These are phyloP conservation scores for Angophora floribunda DNA, from an alignment of 345 rosid genomes.

Conservation along the genomic window DNA sequence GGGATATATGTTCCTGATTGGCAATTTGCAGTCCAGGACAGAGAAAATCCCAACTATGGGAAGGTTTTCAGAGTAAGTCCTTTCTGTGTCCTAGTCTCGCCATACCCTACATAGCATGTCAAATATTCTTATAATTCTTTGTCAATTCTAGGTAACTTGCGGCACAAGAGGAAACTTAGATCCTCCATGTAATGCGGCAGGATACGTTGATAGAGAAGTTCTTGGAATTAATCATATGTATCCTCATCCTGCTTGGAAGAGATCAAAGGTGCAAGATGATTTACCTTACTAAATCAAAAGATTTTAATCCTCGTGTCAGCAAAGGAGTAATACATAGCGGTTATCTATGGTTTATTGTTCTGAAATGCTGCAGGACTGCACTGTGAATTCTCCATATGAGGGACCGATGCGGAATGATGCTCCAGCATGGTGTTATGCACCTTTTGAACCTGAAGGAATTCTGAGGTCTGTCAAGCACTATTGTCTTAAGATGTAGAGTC, in stretches of 20 bases:
- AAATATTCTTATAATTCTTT: neutral
- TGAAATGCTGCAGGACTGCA: conserved; percentile 59
- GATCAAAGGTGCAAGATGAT: conserved; percentile 51
- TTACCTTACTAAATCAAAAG: neutral
- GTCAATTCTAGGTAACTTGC: conserved; percentile 50
- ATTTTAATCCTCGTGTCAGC: neutral
- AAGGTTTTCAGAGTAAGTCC: conserved; percentile 52
- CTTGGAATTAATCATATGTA: conserved; percentile 75
- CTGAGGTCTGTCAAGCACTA: conserved; percentile 35
- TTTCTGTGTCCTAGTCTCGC: neutral
- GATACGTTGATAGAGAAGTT: conserved; percentile 61
- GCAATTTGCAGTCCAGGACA: conserved; percentile 43
- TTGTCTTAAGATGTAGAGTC: neutral
- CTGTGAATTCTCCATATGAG: conserved; percentile 46
- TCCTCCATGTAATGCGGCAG: conserved; percentile 89
- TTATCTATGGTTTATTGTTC: conserved; percentile 2
- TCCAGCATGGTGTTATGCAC: conserved; percentile 85
- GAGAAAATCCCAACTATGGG: conserved; percentile 44
- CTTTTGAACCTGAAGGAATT: conserved; percentile 93
- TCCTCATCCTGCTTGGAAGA: conserved; percentile 83
- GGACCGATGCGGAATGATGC: conserved; percentile 48
- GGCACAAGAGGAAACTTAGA: conserved; percentile 66
- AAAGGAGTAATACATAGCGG: neutral
- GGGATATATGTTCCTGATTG: conserved; percentile 75
- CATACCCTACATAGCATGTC: neutral